Base-by-base conservation (phyloP, 73 alveolate species). In the Paramecium caudatum region DNA sequence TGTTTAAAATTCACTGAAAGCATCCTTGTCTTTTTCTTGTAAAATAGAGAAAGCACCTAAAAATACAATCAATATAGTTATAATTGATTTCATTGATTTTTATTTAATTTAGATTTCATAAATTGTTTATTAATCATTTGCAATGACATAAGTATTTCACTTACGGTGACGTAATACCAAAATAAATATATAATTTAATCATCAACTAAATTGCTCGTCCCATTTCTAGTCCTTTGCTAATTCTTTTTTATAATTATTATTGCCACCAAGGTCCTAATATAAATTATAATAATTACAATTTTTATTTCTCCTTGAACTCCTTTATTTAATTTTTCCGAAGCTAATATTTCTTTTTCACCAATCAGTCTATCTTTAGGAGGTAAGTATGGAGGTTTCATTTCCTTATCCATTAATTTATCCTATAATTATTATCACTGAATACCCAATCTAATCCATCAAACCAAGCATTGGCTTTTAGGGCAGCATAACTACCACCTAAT, bases 401-500 rank as follows among this genome's bases (percentile, higher is more conserved):
- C 62, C 34, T 78, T 61, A 37, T 86, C 93, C 93, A 63, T 86
- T 1, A 86, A 17, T 62, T 63, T 86, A 63, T 86, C 93, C 93
- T 86, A 36, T 41, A 1, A 3, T 6, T 23, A 55, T 9, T 23
- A 21, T 10, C 30, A 55, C 9, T 7, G 9, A 83, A 25, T 83
- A 83, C 91, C 78, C 55, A 83, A 23, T 83, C 91, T 10, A 83
- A 83, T 65, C 61, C 62, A 33, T 86, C 93, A 63, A 86, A 86
- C 93, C 93, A 86, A 21, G 93, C 45, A 43, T 86, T 86, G 33
- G 90, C 93, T 41, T 86, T 86, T 17, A 86, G 34, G 17, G 93
- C 93, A 21, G 93, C 90, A 63, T 86, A 86, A 15, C 81, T 46
- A 16, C 90, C 80, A 21, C 93, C 90, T 63, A 86, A 62, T 30